Conservation (phyloP, 2,329 filamentous ascomycete species). For the Aureobasidium subglaciale region DNA sequence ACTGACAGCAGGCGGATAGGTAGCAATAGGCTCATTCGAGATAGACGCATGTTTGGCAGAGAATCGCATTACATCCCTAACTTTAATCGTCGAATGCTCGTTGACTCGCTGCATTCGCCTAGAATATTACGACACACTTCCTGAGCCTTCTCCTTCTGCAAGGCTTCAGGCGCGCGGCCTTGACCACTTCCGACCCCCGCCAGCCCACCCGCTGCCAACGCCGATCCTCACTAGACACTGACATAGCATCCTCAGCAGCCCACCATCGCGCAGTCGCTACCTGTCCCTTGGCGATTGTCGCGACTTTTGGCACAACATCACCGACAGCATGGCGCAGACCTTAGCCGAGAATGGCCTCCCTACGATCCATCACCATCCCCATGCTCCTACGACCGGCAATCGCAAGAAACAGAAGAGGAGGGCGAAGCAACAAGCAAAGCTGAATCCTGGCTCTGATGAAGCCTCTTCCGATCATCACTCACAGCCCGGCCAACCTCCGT, state of each 20-base stretch:
- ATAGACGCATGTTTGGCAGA: neutral
- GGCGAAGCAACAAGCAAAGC: constrained; percentile 69
- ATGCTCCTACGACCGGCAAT: constrained; percentile 55
- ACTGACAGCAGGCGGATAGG: constrained; percentile 1
- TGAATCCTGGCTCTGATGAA: constrained; percentile 16
- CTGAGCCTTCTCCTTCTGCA: neutral
- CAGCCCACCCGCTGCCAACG: constrained; percentile 4
- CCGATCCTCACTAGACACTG: constrained; percentile 4
- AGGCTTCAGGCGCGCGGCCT: neutral
- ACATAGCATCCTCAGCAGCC: neutral
- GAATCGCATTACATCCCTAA: neutral
- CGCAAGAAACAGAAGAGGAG: constrained; percentile 93
- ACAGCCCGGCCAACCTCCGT: constrained; percentile 28
- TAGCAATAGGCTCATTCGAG: constrained; percentile 1
- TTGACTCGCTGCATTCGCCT: constrained; percentile 1
- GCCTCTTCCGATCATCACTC: constrained; percentile 16
- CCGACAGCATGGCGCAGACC: constrained; percentile 26
- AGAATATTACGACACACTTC: neutral
- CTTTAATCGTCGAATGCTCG: neutral
- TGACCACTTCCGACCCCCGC: neutral
- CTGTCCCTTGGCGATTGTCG: neutral
- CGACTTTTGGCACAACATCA: constrained; percentile 14
- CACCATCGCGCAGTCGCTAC: neutral
- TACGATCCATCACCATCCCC: constrained; percentile 17
- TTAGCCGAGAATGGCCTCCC: constrained; percentile 12